A percentile compares a stretch with the other conserved stretches of the same genome.
Evolutionary conservation across 208 protist genomes (phyloP).

Genomic region (Crithidia sp.): DNA sequence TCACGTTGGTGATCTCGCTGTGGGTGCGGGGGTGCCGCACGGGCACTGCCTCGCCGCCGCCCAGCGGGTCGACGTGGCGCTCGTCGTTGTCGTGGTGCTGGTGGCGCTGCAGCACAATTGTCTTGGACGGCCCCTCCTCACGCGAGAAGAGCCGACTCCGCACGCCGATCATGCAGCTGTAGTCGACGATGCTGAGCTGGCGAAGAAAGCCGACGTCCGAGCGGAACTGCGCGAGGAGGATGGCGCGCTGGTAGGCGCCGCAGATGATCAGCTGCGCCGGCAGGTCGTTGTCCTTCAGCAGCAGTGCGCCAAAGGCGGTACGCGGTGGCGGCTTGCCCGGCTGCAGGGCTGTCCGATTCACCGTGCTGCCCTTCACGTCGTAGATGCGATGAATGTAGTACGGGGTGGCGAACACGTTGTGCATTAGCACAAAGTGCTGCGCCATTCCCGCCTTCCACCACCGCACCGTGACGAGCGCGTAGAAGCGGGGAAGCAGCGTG

Average conservation of each 20-base stretch:
- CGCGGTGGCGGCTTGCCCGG: constrained; percentile 61
- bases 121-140: constrained; percentile 69
- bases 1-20: constrained; percentile 27
- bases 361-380: constrained; percentile 92
- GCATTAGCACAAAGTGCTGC: constrained; percentile 91
- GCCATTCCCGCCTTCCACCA: constrained; percentile 51
- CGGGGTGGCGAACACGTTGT: constrained; percentile 90
- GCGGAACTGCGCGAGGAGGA: constrained; percentile 88
- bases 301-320: constrained; percentile 78
- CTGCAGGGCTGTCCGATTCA: constrained; percentile 65
- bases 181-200: constrained; percentile 89
- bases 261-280: constrained; percentile 86
- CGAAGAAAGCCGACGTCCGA: constrained; percentile 84
- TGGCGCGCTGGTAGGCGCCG: constrained; percentile 66
- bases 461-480: constrained; percentile 75
- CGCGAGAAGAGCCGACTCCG: constrained; percentile 79
- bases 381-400: constrained; percentile 92
- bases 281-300: constrained; percentile 91
- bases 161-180: constrained; percentile 92
- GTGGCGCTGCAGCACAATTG: constrained; percentile 44
- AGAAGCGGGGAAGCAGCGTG: constrained; percentile 89
- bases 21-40: constrained; percentile 1
- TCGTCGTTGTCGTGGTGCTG: constrained; percentile 16
- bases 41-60: background rate
- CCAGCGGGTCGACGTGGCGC: constrained; percentile 16